phyloP scores from a whole-genome alignment of 176 grass and related monocot genomes.

The Triticum timopheevii region DNA sequence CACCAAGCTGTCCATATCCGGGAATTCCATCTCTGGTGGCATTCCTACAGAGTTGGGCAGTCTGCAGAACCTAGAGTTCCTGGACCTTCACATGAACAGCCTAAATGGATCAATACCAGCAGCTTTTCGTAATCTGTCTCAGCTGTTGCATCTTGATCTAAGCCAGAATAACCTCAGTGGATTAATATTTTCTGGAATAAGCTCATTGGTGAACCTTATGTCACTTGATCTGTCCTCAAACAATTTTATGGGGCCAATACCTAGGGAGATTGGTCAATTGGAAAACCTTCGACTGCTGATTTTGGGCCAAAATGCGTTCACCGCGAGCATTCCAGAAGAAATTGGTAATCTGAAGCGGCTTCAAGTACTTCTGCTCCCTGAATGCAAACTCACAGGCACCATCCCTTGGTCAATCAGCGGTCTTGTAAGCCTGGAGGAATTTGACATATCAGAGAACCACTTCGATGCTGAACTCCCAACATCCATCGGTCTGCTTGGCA shows the following conservation, averaged over 20 bases:
- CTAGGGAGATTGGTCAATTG: constrained; percentile 63
- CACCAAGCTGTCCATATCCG: constrained; percentile 55
- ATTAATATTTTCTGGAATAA: constrained; percentile 69
- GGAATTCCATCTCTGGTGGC: constrained; percentile 56
- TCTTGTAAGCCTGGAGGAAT: constrained; percentile 65
- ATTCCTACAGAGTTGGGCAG: constrained; percentile 71
- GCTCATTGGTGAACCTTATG: constrained; percentile 52
- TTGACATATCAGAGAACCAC: constrained; percentile 89
- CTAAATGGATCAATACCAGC: constrained; percentile 65
- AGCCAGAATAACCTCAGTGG: constrained; percentile 68
- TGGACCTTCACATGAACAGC: constrained; percentile 58
- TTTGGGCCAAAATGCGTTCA: constrained; percentile 65
- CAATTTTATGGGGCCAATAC: constrained; percentile 63
- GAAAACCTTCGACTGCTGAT: constrained; percentile 52
- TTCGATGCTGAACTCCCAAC: constrained; percentile 67
- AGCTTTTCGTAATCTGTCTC: constrained; percentile 60
- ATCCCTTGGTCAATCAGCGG: constrained; percentile 62
- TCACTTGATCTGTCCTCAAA: constrained; percentile 88
- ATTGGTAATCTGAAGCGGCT: constrained; percentile 69
- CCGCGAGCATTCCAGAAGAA: constrained; percentile 67
- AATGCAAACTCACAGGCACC: constrained; percentile 63
- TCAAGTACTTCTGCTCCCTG: constrained; percentile 55
- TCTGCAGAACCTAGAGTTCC: constrained; percentile 60
- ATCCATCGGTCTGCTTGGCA: constrained; percentile 56
- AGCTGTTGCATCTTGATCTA: constrained; percentile 68